Base-by-base conservation (phyloP, 2,329 filamentous ascomycete species). In the Chaetomium strumarium region DNA sequence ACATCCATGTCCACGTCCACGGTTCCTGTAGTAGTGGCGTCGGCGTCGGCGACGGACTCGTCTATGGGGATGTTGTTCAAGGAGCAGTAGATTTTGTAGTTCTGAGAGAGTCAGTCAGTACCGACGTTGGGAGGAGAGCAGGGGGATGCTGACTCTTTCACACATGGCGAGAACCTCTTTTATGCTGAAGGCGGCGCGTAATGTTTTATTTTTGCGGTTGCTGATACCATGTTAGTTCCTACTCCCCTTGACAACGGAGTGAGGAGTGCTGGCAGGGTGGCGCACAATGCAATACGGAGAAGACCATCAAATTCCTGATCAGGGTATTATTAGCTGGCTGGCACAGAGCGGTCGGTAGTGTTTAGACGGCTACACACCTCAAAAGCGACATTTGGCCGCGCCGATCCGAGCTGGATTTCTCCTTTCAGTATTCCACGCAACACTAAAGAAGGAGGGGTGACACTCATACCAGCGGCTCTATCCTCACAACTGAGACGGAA, bases 31-130 rank as follows among this genome's bases (percentile, higher is more conserved):
- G 73, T 64, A 9, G 40, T 40, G 12, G 60, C 61, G 19, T 70
- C 70, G 14, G 63, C 64, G 5, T 67, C 74, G 0, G 73, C 70
- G 2, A 77, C 57, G 4, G 78, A 79, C 55, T 92, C 90, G 53
- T 95, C 88, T 7, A 96, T 69, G 0, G 81, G 70, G 14, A 95
- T 82, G 63, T 90, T 84, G 64, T 95, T 88, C 69, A 95, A 85
- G 36, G 90, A 87, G 67, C 91, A 96, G 79, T 84, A 97, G 2
- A 90, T 86, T 57, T 88, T 78, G 71, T 95, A 97, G 69, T 97
- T 97, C 59, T 81, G 49, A 1, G 3, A 33, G 11, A 8, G 8
- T 61, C 13, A 10, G 37, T 58, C 12, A 52, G 49, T 51, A 17
- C 13, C 2, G 31, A 33, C 20, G n/a, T 16, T 2, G 37, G 12